Evolutionary conservation across 148 eudicot species (phyloP).

Genomic region (Camellia lanceoleosa): DNA sequence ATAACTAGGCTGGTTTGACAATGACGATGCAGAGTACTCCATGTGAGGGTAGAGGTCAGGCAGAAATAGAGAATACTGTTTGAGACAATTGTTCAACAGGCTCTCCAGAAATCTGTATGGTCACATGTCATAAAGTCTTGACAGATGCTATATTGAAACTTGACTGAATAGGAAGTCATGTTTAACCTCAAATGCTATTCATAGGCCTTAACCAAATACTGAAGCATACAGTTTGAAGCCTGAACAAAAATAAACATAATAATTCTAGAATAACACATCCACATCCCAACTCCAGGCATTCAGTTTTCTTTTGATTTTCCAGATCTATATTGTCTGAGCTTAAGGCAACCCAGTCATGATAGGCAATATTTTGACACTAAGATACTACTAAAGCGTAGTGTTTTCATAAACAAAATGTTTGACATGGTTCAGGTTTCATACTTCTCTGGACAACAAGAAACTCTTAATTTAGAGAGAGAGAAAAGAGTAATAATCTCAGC

Average conservation of each 20-base stretch:
- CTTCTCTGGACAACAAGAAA: too few species aligned
- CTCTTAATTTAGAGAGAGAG: not conserved
- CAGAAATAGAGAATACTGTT: constrained; percentile 30
- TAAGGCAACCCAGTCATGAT: not conserved
- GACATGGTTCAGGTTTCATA: too few species aligned
- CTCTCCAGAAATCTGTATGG: constrained; percentile 50
- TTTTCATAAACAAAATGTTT: too few species aligned
- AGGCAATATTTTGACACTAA: too few species aligned
- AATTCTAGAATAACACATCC: not conserved
- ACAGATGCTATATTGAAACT: not conserved
- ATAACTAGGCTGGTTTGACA: constrained; percentile 21
- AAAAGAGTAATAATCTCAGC: not conserved
- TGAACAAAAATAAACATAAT: not conserved
- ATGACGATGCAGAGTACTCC: constrained; percentile 26
- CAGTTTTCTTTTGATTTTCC: not conserved
- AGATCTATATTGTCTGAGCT: not conserved
- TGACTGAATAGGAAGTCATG: not conserved
- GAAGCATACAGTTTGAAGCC: not conserved
- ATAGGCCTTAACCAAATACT: too few species aligned
- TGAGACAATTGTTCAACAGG: constrained; percentile 40
- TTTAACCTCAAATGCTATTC: not conserved
- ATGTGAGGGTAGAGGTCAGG: constrained; percentile 45
- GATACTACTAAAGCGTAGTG: too few species aligned
- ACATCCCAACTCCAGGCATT: too few species aligned
- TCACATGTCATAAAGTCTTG: not conserved